A percentile compares a stretch with the other conserved stretches of the same genome.
Conservation (phyloP, 257 asterid genomes). For the Solanum boliviense region DNA sequence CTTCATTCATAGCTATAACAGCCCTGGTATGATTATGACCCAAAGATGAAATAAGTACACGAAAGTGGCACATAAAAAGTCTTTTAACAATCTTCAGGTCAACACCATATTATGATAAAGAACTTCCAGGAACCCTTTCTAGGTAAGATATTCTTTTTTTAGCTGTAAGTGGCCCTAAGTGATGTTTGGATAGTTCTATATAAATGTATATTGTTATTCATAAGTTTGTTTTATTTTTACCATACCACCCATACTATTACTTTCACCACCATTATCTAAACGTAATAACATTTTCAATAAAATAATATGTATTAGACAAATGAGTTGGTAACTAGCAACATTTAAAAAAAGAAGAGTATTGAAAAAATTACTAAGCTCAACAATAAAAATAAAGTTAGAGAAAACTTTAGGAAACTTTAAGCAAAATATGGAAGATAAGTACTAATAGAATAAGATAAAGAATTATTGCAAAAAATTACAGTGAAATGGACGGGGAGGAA, state of each 20-base stretch:
- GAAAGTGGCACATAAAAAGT: neutral
- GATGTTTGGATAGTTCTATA: neutral
- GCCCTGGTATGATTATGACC: conserved; percentile 47
- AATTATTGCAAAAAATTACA: neutral
- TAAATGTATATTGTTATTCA: neutral
- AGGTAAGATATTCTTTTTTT: neutral
- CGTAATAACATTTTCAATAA: neutral
- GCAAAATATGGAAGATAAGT: neutral
- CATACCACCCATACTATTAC: neutral
- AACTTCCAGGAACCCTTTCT: neutral
- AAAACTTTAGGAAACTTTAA: neutral
- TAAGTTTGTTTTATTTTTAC: neutral
- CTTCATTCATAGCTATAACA: conserved; percentile 91
- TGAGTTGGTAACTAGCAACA: neutral
- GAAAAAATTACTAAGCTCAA: neutral
- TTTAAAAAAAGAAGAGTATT: neutral
- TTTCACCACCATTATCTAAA: neutral
- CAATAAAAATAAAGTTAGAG: neutral
- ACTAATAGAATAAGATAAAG: neutral
- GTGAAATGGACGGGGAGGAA: neutral
- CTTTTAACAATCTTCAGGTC: neutral
- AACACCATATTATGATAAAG: neutral
- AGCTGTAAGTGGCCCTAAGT: neutral
- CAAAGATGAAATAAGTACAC: neutral
- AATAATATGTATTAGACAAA: neutral